Percentiles rank a stretch among this genome's conserved stretches.
phyloP scores from a whole-genome alignment of 306 rosid species.

The Geum urbanum region DNA sequence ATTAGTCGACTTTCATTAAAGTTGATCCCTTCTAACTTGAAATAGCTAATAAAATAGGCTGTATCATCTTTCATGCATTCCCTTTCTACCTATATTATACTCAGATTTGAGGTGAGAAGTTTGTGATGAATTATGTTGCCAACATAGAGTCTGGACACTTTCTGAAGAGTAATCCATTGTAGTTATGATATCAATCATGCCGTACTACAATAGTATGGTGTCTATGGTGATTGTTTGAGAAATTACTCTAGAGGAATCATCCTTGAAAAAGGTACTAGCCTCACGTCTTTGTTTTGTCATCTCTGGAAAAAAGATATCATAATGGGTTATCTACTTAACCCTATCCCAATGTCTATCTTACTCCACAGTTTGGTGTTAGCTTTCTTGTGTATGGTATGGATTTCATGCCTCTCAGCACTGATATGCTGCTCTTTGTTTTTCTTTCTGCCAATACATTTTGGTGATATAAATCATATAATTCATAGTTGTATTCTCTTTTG shows the following conservation, averaged over 20 bases:
- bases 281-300: not conserved
- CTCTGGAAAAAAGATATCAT: not conserved
- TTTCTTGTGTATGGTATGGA: not conserved
- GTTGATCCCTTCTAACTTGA: too few relatives aligned
- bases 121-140: not conserved
- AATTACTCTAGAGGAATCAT: not conserved
- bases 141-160: not conserved
- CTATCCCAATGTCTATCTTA: not conserved
- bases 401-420: not conserved
- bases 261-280: not conserved
- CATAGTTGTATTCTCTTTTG: not conserved
- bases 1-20: conserved; percentile 34
- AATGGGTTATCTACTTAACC: not conserved
- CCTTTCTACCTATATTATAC: not conserved
- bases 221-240: not conserved
- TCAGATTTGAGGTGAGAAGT: not conserved
- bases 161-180: not conserved
- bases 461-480: not conserved
- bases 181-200: too few relatives aligned
- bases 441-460: not conserved
- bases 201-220: not conserved
- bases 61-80: not conserved
- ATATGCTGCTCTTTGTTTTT: not conserved
- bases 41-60: not conserved
- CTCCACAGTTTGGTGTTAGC: not conserved